Evolutionary conservation across 1,284 basidiomycete species (phyloP), one percentile per base, ranked within the genome.

Genomic region (Malassezia globosa): DNA sequence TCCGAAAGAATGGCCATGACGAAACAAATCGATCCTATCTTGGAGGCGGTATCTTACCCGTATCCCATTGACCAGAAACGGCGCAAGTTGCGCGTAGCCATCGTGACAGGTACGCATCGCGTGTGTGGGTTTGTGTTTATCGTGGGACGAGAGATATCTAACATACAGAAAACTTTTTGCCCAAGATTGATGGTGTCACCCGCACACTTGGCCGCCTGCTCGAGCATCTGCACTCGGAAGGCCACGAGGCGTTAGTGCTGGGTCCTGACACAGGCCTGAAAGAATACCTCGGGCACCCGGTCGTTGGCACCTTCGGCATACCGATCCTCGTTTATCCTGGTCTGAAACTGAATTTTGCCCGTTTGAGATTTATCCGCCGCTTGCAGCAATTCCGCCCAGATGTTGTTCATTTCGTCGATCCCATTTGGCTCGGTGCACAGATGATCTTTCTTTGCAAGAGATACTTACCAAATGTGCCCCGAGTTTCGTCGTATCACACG

Each of bases 331-430:
- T 78, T 35, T 79, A 78, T 54, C 77, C 77, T 0, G 77, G 77
- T 0, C 72, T 80, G 38, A 78, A 77, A 66, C 74, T 80, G 59
- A 80, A 80, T 66, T 80, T 80, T 56, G 72, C 78, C 39, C 74
- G 78, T 1, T 78, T 77, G 1, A 73, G 74, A 35, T 79, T 80
- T 60, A 63, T 79, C 44, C 65, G 72, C n/a, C 70, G 74, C 14
- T 48, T 74, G 21, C 61, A 66, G 33, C 71, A 73, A 31, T 74
- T 74, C 61, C 62, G 77, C 53, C 77, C 78, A 1, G 78, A 80
- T 55, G 76, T 79, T 7, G 74, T 69, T 36, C 68, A 71, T 54
- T 71, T 69, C 49, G 64, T 72, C 40, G 77, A 78, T 57, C 77
- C 78, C 0, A 78, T 79, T 48, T 79, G 77, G 77, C 73, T 79